Evolutionary conservation across 2,329 filamentous ascomycete species (phyloP), one percentile per base, ranked within the genome.

Genomic region (Rachicladosporium sp.): DNA sequence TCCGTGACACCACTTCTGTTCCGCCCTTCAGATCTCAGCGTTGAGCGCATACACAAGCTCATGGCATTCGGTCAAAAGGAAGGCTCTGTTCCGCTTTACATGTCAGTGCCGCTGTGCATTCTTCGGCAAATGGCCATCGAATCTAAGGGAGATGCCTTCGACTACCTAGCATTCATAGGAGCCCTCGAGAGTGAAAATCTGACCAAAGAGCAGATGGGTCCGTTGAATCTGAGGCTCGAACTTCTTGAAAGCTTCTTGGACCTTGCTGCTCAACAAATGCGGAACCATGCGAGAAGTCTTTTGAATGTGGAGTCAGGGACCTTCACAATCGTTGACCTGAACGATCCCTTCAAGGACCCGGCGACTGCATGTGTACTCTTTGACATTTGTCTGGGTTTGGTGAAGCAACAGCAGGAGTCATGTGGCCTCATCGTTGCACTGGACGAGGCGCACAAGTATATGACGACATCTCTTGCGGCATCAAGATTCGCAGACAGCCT

Each of bases 361-460:
- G 71, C 77, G 13, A 37, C 35, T 13, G 35, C 21, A 10, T 37
- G 35, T 29, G 31, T 37, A 29, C 35, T 37, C 21, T 37, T 30
- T 12, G 35, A 37, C 23, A 37, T 37, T 6, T 37, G 10, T n/a
- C 23, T 37, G 3, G 31, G 27, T 15, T 30, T 37, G 30, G 35
- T 29, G 4, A 37, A 37, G 19, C 27, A 37, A 29, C 13, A 13
- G 6, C 3, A 31, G 12, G 58, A 67, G 0, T 46, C 48, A 0
- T 30, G 55, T 0, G 56, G 79, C 1, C 68, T 76, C 4, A 64
- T 86, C 29, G 60, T 88, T 9, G 80, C 80, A 0, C 63, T 88
- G 0, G 82, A 89, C 45, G 82, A 89, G 53, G 83, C 83, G 0
- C 83, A 91, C 54, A 87, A 87, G 51, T 85, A 79, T 53, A 76